These are phyloP conservation scores for Clarireedia paspali DNA, from an alignment of 2,329 filamentous ascomycete species.

Conservation along the genomic window DNA sequence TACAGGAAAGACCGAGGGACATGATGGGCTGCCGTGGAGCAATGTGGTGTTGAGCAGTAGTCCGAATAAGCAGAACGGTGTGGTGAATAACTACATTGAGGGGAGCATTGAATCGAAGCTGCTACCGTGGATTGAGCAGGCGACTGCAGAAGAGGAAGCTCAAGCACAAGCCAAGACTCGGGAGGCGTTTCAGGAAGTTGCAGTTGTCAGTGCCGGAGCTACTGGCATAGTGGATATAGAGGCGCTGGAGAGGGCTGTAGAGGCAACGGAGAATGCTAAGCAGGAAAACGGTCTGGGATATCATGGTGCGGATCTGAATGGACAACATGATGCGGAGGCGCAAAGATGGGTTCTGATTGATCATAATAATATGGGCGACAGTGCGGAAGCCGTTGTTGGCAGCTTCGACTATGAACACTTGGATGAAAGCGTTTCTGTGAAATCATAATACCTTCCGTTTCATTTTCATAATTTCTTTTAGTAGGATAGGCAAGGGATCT, in stretches of 20 bases:
- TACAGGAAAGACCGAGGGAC: background rate
- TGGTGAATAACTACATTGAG: conserved; percentile 1
- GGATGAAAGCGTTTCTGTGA: conserved; percentile 4
- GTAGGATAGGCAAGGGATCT: background rate
- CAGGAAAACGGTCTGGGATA: background rate
- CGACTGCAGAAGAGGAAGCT: conserved; percentile 5
- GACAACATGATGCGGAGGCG: background rate
- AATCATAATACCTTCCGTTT: background rate
- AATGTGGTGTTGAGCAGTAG: conserved; percentile 1
- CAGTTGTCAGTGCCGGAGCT: background rate
- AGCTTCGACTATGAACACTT: conserved; percentile 4
- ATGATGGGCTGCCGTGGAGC: background rate
- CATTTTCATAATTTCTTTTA: background rate
- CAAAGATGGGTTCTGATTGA: background rate
- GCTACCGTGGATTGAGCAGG: conserved; percentile 8
- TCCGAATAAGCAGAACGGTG: background rate
- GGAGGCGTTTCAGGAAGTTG: background rate
- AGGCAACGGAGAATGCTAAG: background rate
- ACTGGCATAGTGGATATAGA: background rate
- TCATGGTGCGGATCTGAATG: background rate
- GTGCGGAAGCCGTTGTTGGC: background rate
- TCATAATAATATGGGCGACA: background rate
- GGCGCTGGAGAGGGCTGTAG: background rate
- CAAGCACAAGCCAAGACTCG: conserved; percentile 1
- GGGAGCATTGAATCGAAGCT: conserved; percentile 6